These are phyloP conservation scores for Ascochyta pisi DNA, from an alignment of 2,329 filamentous ascomycete genomes.

Conservation along the genomic window DNA sequence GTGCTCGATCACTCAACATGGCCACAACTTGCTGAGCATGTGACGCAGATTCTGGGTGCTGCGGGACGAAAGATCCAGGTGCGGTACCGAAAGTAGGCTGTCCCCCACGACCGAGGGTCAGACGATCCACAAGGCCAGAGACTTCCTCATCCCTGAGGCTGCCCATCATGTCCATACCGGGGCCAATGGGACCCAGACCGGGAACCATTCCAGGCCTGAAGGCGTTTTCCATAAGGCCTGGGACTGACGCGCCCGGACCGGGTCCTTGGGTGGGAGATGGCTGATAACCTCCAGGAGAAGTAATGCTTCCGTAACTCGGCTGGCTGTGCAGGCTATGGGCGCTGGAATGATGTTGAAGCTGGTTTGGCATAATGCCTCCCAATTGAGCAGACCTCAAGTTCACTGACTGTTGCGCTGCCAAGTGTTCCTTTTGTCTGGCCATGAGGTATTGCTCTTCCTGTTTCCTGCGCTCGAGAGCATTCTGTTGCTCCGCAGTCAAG, in stretches of 20 bases:
- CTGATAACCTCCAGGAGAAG: constrained; percentile 78
- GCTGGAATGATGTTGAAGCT: constrained; percentile 90
- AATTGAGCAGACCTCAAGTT: constrained; percentile 73
- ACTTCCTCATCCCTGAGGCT: constrained; percentile 73
- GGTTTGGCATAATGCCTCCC: constrained; percentile 60
- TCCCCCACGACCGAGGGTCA: constrained; percentile 64
- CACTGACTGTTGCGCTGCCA: constrained; percentile 83
- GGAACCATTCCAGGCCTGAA: constrained; percentile 50
- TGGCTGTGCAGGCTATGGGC: constrained; percentile 96
- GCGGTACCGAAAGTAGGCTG: constrained; percentile 55
- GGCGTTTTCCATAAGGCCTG: constrained; percentile 74
- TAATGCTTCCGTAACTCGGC: constrained; percentile 93
- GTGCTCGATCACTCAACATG: constrained; percentile 67
- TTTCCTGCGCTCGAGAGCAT: constrained; percentile 93
- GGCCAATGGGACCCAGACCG: constrained; percentile 55
- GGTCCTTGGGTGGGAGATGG: constrained; percentile 63
- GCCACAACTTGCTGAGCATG: constrained; percentile 65
- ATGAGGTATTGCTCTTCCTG: constrained; percentile 98
- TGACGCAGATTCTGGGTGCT: constrained; percentile 53
- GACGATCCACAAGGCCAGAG: constrained; percentile 67
- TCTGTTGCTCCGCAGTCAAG: constrained; percentile 95
- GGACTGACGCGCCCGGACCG: constrained; percentile 55
- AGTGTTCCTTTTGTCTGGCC: constrained; percentile 92
- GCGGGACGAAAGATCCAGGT: constrained; percentile 56
- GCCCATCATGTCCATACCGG: constrained; percentile 53